Percentiles rank a stretch among this genome's conserved stretches.
Evolutionary conservation across 345 rosid genomes (phyloP).

Genomic region (Pistacia atlantica): DNA sequence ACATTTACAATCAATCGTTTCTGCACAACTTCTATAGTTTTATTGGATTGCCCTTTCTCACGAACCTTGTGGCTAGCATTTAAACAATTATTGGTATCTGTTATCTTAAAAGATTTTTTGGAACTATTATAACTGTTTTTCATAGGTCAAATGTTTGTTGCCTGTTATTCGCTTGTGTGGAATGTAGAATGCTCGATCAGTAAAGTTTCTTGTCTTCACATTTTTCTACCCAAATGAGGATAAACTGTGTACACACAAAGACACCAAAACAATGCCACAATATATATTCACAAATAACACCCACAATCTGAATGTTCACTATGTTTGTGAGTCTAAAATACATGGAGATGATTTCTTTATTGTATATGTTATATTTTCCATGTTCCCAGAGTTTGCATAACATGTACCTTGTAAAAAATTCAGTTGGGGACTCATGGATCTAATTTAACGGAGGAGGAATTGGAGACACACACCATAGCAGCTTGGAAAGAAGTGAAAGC

Average conservation of each 20-base stretch:
- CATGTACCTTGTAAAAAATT: constrained; percentile 24
- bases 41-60: not conserved
- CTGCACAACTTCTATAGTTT: not conserved
- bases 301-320: not conserved
- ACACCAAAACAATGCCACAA: too few species aligned
- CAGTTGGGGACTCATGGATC: constrained; percentile 87
- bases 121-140: not conserved
- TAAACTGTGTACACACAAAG: not conserved
- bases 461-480: constrained; percentile 89
- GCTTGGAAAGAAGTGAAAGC: constrained; percentile 96
- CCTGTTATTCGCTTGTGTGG: not conserved
- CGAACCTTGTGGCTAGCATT: not conserved
- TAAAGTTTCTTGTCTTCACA: not conserved
- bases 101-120: not conserved
- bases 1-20: not conserved
- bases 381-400: constrained; percentile 6
- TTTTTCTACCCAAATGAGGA: not conserved
- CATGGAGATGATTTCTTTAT: not conserved
- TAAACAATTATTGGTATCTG: not conserved
- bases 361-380: not conserved
- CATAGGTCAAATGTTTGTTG: not conserved
- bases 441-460: constrained; percentile 86
- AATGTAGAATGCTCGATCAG: not conserved
- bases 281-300: not conserved
- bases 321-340: not conserved